Percentiles rank a stretch among this genome's conserved stretches.
phyloP scores from a whole-genome alignment of 1,284 basidiomycete species.

The Anthracocystis setariae region DNA sequence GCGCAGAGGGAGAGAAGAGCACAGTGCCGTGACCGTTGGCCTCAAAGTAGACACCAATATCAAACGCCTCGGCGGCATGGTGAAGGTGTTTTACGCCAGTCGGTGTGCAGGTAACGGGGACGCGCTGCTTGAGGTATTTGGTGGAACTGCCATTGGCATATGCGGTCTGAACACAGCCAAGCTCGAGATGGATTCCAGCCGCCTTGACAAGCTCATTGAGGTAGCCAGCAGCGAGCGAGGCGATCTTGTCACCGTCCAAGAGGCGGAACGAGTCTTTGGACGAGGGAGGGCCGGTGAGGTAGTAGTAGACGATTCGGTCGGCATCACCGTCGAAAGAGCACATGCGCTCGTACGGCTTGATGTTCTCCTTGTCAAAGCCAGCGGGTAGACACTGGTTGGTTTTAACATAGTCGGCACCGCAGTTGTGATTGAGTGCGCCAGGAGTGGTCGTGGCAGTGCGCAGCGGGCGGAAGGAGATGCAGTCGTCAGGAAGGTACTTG shows the following conservation, averaged over 20 bases:
- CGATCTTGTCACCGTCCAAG: slow-evolving; percentile 98
- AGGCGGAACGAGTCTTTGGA: slow-evolving; percentile 83
- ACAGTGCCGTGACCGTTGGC: slow-evolving; percentile 99
- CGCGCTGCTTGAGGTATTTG: slow-evolving; percentile 74
- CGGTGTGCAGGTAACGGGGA: slow-evolving; percentile 93
- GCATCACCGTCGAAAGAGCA: slow-evolving; percentile 98
- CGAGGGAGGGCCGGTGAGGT: slow-evolving; percentile 70
- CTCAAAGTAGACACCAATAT: slow-evolving; percentile 98
- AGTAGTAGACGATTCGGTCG: slow-evolving; percentile 95
- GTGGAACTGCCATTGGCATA: slow-evolving; percentile 99
- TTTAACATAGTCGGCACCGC: slow-evolving; percentile 98
- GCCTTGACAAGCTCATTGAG: slow-evolving; percentile 84
- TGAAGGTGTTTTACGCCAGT: slow-evolving; percentile 99
- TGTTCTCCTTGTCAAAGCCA: slow-evolving; percentile 59
- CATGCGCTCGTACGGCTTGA: slow-evolving; percentile 75
- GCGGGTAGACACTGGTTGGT: slow-evolving; percentile 71
- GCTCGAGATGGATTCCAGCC: slow-evolving; percentile 58
- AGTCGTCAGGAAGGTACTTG: slow-evolving; percentile 57
- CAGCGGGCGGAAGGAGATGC: slow-evolving; percentile 52
- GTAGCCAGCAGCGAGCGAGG: slow-evolving; percentile 90
- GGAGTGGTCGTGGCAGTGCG: slow-evolving; percentile 71
- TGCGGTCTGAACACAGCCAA: slow-evolving; percentile 89
- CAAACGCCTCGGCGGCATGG: slow-evolving; percentile 92
- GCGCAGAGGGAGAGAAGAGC: slow-evolving; percentile 77
- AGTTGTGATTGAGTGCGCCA: slow-evolving; percentile 81